Base-by-base conservation (phyloP, 2,329 filamentous ascomycete species). In the Talaromyces albobiverticillius region DNA sequence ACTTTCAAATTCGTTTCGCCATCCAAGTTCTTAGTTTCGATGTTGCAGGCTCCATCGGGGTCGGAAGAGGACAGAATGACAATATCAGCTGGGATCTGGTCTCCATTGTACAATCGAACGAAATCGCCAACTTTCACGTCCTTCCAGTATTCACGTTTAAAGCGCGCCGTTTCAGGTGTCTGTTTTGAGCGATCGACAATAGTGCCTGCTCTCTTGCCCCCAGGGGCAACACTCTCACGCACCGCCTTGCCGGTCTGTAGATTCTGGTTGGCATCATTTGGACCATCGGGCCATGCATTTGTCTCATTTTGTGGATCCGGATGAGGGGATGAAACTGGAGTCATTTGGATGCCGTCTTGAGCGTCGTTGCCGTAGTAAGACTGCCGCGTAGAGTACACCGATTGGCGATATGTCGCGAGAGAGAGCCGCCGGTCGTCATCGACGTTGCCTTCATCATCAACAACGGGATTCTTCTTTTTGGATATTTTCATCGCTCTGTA, bases 1-100 rank as follows among this genome's bases (percentile, higher is more conserved):
- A 96, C 91, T 73, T 99, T 99, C 59, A 99, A 76, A 65, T 99
- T 99, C 2, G 94, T 99, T 75, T 99, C 94, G 48, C 94, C 94
- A 66, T 99, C 94, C 77, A 99, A 71, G 68, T 96, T 97, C 78
- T 97, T 99, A 2, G 94, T 99, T 73, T 99, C 94, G 20, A 99
- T 88, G 64, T 96, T 99, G 72, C 94, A 99, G 34, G 90, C 90
- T 48, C 94, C 94, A 63, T 99, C 94, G 1, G 88, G 82, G 63
- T 97, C 94, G 2, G 94, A 96, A 0, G 94, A 97, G 2, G 94
- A 89, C 22, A 99, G 76, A 41, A 99, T 88, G 46, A 97, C 87
- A 45, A 99, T 79, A 71, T 99, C 94, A 46, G 94, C 93, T 1
- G 94, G 95, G 22, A 99, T 84, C 62, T 95, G 91, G 65, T 99